Evolutionary conservation across 495 filamentous ascomycete species (phyloP).

Genomic region (Aspergillus sparsus): DNA sequence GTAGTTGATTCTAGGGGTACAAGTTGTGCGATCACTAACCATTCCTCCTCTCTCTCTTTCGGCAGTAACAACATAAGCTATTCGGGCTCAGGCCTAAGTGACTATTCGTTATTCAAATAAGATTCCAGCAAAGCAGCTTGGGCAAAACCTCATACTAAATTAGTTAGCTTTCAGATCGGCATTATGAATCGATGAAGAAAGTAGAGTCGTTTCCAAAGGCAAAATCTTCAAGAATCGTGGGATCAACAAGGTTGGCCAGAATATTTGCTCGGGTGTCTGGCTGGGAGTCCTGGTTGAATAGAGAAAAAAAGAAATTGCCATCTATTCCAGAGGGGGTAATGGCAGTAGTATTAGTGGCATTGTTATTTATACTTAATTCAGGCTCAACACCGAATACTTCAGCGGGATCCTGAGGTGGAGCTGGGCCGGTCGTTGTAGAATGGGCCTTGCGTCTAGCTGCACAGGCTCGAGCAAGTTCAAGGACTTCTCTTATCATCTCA

Average conservation of each 20-base stretch:
- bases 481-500: conserved; percentile 30
- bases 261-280: conserved; percentile 29
- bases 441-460: conserved; percentile 15
- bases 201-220: conserved; percentile 31
- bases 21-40: too few relatives aligned
- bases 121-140: too few relatives aligned
- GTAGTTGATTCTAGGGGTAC: too few relatives aligned
- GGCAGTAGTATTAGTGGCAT: neutral
- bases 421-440: neutral
- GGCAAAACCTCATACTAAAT: too few relatives aligned
- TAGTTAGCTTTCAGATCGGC: neutral
- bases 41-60: too few relatives aligned
- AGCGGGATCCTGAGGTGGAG: neutral
- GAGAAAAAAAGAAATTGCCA: conserved; percentile 28
- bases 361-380: neutral
- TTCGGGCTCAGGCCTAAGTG: too few relatives aligned
- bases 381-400: neutral
- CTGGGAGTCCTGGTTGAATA: conserved; percentile 27
- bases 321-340: conserved; percentile 8
- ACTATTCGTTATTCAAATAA: too few relatives aligned
- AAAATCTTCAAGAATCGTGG: conserved; percentile 32
- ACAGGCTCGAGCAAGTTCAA: conserved; percentile 28
- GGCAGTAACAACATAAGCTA: too few relatives aligned
- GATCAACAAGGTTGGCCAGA: conserved; percentile 30
- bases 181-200: conserved; percentile 18